Evolutionary conservation across 2,329 filamentous ascomycete species (phyloP), one percentile per base, ranked within the genome.

Genomic region (Fusarium transvaalense): DNA sequence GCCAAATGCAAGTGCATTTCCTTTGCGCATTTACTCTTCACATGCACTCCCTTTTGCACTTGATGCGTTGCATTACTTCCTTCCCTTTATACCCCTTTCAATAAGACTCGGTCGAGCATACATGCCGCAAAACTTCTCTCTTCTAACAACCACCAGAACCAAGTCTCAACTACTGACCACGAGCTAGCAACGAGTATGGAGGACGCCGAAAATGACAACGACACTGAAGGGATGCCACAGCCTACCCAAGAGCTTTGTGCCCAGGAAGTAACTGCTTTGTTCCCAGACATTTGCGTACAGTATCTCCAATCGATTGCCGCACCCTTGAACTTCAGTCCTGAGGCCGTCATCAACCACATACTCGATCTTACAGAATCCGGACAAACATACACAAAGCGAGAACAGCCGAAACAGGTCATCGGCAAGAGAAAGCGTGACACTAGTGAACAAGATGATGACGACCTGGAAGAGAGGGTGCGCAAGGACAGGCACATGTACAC

Each of bases 241-340:
- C 21, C 7, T 5, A n/a, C 31, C 10, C 53, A 62, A 46, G 56
- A 70, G 7, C 39, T 31, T 15, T 75, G 69, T 23, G 32, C 71
- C 8, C 43, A 60, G 27, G 38, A 43, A n/a, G 65, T 76, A 25
- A 42, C 47, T 10, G 45, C 57, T 6, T 47, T 84, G 10, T 84
- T 86, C 59, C 82, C 83, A 0, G 80, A 85, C 39, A 82, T 86
- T 3, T 84, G 81, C 59, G 76, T 72, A 1, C 61, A 78, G 0
- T 82, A 80, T 55, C 73, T 85, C 14, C 58, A 72, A 8, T 45
- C 61, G 6, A 56, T 80, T 6, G 74, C 74, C 4, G 32, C 54
- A 1, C 61, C 76, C 31, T 55, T 79, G 8, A 38, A 29, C 3
- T 78, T 79, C 61, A 52, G 78, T 38, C 17, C 76, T 4, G 71